phyloP scores from a whole-genome alignment of 148 eudicot species.

The Pouteria glomerata region DNA sequence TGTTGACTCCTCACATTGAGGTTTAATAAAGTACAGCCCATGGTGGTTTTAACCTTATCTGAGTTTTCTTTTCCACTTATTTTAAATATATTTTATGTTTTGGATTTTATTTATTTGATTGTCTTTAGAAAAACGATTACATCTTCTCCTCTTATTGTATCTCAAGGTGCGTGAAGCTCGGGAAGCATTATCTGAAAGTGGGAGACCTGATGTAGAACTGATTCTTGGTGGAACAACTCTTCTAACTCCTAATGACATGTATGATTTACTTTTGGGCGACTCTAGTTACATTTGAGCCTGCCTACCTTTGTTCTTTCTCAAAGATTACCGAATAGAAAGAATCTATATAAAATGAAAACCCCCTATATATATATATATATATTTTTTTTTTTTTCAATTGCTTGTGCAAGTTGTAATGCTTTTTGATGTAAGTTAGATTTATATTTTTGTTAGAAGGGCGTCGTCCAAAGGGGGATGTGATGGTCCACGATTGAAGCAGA shows the following conservation, averaged over 20 bases:
- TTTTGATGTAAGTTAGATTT: neutral
- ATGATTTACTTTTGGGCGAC: slow-evolving; percentile 70
- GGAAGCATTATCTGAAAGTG: slow-evolving; percentile 77
- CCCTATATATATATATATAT: neutral
- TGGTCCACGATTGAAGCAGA: too few species aligned
- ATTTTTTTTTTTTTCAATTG: neutral
- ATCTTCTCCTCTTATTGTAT: slow-evolving; percentile 8
- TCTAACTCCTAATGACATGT: slow-evolving; percentile 70
- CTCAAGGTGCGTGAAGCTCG: slow-evolving; percentile 69
- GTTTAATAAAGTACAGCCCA: neutral
- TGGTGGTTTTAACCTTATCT: slow-evolving; percentile 1
- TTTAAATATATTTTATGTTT: neutral
- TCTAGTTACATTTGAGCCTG: slow-evolving; percentile 40
- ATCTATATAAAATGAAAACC: neutral
- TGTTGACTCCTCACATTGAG: neutral
- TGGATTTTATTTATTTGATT: neutral
- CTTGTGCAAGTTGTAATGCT: neutral
- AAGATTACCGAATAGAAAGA: neutral
- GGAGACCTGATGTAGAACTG: slow-evolving; percentile 72
- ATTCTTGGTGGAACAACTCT: slow-evolving; percentile 88
- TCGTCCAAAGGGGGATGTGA: too few species aligned
- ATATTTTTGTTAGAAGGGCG: neutral
- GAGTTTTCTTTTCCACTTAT: neutral
- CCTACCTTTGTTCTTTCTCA: neutral
- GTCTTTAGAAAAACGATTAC: neutral